A percentile compares a stretch with the other conserved stretches of the same genome.
Conservation (phyloP, 1,139 yeast species). For the Keqinozyma sinolaborantium region DNA sequence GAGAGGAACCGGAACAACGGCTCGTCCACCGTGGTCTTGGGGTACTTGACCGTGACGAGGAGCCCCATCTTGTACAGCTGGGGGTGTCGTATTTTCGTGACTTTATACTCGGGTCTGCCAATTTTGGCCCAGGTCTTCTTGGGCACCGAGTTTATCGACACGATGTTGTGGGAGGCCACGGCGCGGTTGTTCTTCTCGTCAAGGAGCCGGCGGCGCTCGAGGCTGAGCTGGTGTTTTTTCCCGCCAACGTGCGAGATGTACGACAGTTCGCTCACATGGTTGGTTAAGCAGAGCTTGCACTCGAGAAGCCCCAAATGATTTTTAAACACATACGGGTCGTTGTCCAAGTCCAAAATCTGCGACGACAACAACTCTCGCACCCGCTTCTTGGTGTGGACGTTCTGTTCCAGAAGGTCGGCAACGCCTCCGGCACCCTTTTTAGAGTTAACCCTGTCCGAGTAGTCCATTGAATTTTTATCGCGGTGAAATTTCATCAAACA, state of each 20-base stretch:
- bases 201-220: conserved; percentile 52
- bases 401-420: conserved; percentile 65
- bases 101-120: conserved; percentile 69
- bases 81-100: conserved; percentile 65
- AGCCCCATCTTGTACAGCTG: conserved; percentile 57
- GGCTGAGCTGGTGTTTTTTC: conserved; percentile 65
- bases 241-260: conserved; percentile 81
- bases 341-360: conserved; percentile 58
- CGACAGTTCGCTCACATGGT: conserved; percentile 72
- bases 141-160: conserved; percentile 27
- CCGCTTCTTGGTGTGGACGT: conserved; percentile 62
- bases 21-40: conserved; percentile 42
- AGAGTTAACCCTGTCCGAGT: conserved; percentile 42
- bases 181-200: conserved; percentile 29
- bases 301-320: conserved; percentile 75
- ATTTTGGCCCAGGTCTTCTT: conserved; percentile 57
- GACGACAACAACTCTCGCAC: conserved; percentile 62
- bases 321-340: conserved; percentile 73
- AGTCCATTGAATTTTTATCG: conserved; percentile 29
- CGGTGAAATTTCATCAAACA: background rate
- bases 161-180: conserved; percentile 12
- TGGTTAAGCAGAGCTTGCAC: conserved; percentile 72
- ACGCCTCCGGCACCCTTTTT: conserved; percentile 64
- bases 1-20: conserved; percentile 77
- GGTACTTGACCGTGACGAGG: conserved; percentile 53